Base-by-base conservation (phyloP, 306 rosid genomes). In the Cucurbita moschata region DNA sequence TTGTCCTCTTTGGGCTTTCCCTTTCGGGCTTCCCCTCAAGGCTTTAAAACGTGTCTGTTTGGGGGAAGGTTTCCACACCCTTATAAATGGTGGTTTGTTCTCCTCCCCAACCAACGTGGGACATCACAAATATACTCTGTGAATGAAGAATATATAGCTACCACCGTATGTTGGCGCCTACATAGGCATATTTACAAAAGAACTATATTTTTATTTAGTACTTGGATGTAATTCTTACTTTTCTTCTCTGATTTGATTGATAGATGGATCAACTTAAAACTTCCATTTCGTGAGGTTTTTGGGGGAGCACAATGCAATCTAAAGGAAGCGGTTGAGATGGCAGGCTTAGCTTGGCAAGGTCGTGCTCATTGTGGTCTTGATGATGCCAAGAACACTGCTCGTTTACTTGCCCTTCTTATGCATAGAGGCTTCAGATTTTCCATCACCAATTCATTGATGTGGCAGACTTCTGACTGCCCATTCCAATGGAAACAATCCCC, bases 311-410 rank as follows among this genome's bases (percentile, higher is more conserved):
- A 86, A 86, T 92, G 97, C 82, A 92, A 89, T 77, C 85, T 92
- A 69, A 89, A 89, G 89, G 94, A 92, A 80, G 97, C 97, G 8
- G 97, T 92, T 81, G 92, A 87, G 83, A 87, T 85, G 68, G 85
- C 97, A 3, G 96, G 97, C 63, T 83, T 92, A 83, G 84, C 69
- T 60, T 92, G 97, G 97, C 92, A 89, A 83, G 97, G 97, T 73
- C 92, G 96, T 62, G 85, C 96, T 76, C 97, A 92, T 79, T 89
- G 97, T 75, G 97, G 96, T 80, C 87, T 92, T 50, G 97, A 92
- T 78, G 96, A 92, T 79, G 96, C 97, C 51, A 92, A 85, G 87
- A 92, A 92, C 70, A 92, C 96, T 2, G 97, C 97, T 79, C 89
- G 85, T 63, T 80, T 92, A 21, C 88, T 92, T 51, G 86, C 87